phyloP scores from a whole-genome alignment of 441 rosid species.

The Metrosideros polymorpha region DNA sequence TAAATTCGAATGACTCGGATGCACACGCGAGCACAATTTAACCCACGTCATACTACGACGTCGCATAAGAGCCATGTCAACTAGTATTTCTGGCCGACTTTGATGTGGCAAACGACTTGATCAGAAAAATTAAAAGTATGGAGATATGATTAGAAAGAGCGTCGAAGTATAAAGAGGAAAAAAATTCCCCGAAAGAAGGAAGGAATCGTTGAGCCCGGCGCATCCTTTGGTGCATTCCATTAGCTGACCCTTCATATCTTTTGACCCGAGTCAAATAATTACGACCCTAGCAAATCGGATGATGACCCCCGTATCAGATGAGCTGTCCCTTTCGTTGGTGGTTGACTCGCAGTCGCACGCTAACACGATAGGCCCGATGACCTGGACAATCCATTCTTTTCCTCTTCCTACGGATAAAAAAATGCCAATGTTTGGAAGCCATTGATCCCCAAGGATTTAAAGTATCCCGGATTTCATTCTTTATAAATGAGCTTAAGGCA shows the following conservation, averaged over 20 bases:
- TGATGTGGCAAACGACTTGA: not conserved
- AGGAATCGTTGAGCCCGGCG: not conserved
- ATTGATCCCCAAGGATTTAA: not conserved
- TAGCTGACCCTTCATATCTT: not conserved
- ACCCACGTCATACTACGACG: accelerated
- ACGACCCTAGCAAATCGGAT: not conserved
- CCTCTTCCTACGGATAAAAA: not conserved
- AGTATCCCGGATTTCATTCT: not conserved
- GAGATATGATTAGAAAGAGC: not conserved
- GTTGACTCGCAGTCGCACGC: not conserved
- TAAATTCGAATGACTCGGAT: accelerated
- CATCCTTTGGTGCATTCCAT: not conserved
- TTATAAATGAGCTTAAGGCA: not conserved
- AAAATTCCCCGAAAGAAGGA: not conserved
- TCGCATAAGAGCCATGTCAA: too few relatives aligned
- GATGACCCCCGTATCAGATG: not conserved
- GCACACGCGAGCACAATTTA: not conserved
- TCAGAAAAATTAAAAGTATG: not conserved
- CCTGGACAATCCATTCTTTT: not conserved
- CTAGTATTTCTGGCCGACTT: too few relatives aligned
- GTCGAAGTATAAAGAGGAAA: too few relatives aligned
- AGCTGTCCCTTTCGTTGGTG: not conserved
- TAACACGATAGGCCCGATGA: not conserved
- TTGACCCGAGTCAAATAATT: not conserved
- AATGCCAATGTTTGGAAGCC: not conserved